Evolutionary conservation across 2,329 filamentous ascomycete species (phyloP).

Genomic region (Chaetomiaceae sp.): DNA sequence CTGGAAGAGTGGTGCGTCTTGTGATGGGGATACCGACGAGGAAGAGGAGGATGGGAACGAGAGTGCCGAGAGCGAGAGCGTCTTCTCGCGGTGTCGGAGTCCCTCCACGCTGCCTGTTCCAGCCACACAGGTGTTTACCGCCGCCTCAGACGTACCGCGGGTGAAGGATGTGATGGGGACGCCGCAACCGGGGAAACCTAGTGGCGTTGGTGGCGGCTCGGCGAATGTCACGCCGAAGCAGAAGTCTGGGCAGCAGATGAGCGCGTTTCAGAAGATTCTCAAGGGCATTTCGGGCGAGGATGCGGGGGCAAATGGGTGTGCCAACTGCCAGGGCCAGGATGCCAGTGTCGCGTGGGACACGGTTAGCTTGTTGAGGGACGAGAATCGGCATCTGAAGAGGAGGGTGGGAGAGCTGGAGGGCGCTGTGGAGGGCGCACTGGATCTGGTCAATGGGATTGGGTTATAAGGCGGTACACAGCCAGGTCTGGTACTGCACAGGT

Average conservation of each 20-base stretch:
- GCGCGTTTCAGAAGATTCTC: slow-evolving; percentile 43
- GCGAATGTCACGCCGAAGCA: slow-evolving; percentile 23
- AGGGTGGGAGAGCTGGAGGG: slow-evolving; percentile 53
- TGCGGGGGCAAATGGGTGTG: slow-evolving; percentile 33
- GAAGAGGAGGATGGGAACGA: slow-evolving; percentile 50
- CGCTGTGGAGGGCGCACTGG: slow-evolving; percentile 55
- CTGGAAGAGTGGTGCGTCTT: slow-evolving; percentile 40
- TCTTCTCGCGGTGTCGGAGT: slow-evolving; percentile 56
- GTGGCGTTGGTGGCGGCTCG: slow-evolving; percentile 1
- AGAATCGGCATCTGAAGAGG: slow-evolving; percentile 56
- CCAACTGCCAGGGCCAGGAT: slow-evolving; percentile 53
- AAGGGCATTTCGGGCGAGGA: slow-evolving; percentile 36
- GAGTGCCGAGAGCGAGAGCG: slow-evolving; percentile 42
- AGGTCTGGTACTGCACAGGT: background rate
- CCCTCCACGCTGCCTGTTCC: slow-evolving; percentile 39
- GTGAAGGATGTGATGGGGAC: slow-evolving; percentile 10
- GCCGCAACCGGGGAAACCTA: background rate
- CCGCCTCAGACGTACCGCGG: slow-evolving; percentile 14
- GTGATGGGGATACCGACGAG: slow-evolving; percentile 38
- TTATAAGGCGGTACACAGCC: slow-evolving; percentile 26
- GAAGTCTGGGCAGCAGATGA: slow-evolving; percentile 33
- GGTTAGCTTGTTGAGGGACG: slow-evolving; percentile 53
- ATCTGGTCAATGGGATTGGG: slow-evolving; percentile 52
- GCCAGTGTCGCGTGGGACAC: slow-evolving; percentile 59
- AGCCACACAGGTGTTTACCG: background rate